Base-by-base conservation (phyloP, 2,329 filamentous ascomycete species). In the Fusarium staphyleae region DNA sequence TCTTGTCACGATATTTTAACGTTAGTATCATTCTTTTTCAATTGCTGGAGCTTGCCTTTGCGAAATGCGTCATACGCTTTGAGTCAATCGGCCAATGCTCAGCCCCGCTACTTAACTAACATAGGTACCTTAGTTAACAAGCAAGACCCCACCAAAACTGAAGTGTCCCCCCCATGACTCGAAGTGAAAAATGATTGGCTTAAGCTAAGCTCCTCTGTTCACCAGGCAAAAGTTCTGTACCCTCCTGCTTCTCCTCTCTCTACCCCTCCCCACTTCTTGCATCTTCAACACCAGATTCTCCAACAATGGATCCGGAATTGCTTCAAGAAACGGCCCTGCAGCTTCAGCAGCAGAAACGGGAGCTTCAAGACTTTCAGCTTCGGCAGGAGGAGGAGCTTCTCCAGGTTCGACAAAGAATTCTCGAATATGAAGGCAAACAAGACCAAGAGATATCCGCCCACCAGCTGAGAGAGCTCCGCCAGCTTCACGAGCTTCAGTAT, bases 21-120 rank as follows among this genome's bases (percentile, higher is more conserved):
- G 9, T n/a, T n/a, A n/a, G n/a, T n/a, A 24, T 8, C 22, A 8
- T 24, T 8, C 42, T 62, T 57, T 56, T 63, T 45, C 12, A 11
- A 33, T 46, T 43, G 35, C 15, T 19, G 18, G 40, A 37, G 51
- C 32, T 12, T 12, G 42, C 14, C 18, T 34, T 41, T 26, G 29
- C 39, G 30, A 48, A 42, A 54, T 57, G 56, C 48, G 61, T 64
- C 60, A 64, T 49, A 49, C 14, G 41, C 40, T 33, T 33, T 63
- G 60, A 63, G 46, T 63, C 60, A 64, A 60, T 44, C 60, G 60
- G 60, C 46, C 52, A 63, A 47, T 24, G 39, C 41, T 32, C 28
- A 26, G 13, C 28, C 18, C 35, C 40, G 13, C 32, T 35, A 35
- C 40, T 24, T 9, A n/a, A n/a, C n/a, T n/a, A n/a, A n/a, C n/a